A percentile compares a stretch with the other conserved stretches of the same genome.
phyloP scores from a whole-genome alignment of 2,329 filamentous ascomycete genomes.

The Chaetomiaceae sp. region DNA sequence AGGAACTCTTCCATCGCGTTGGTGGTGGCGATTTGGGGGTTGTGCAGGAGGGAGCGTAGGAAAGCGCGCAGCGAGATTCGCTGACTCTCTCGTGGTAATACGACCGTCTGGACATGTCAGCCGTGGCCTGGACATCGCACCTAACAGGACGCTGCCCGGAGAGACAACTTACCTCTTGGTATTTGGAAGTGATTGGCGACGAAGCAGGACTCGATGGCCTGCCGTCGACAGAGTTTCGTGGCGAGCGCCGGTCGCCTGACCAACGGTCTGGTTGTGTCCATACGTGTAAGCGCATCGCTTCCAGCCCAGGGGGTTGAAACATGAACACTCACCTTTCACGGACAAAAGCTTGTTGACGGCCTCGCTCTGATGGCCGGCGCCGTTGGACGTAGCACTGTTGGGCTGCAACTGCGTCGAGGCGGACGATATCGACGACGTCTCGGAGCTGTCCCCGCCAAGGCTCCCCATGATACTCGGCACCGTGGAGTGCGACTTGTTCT shows the following conservation, averaged over 20 bases:
- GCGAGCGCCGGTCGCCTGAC: slow-evolving; percentile 36
- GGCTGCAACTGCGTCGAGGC: slow-evolving; percentile 59
- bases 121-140: too few species aligned
- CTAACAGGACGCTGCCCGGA: neutral
- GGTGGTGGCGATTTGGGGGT: slow-evolving; percentile 76
- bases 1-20: slow-evolving; percentile 83
- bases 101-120: slow-evolving; percentile 34
- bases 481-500: slow-evolving; percentile 79
- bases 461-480: slow-evolving; percentile 52
- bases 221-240: slow-evolving; percentile 43
- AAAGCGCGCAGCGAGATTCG: slow-evolving; percentile 88
- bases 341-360: slow-evolving; percentile 37
- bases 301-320: too few species aligned
- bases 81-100: slow-evolving; percentile 81
- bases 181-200: slow-evolving; percentile 25
- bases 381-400: slow-evolving; percentile 29
- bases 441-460: slow-evolving; percentile 61
- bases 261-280: slow-evolving; percentile 28
- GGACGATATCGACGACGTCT: slow-evolving; percentile 76
- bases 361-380: slow-evolving; percentile 22
- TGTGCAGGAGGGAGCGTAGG: slow-evolving; percentile 78
- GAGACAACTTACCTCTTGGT: slow-evolving; percentile 27
- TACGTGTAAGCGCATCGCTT: neutral
- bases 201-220: slow-evolving; percentile 31
- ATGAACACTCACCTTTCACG: slow-evolving; percentile 37